Percentiles rank a stretch among this genome's conserved stretches.
phyloP scores from a whole-genome alignment of 139 green algal genomes.

The Axilococcus clingmanii region DNA sequence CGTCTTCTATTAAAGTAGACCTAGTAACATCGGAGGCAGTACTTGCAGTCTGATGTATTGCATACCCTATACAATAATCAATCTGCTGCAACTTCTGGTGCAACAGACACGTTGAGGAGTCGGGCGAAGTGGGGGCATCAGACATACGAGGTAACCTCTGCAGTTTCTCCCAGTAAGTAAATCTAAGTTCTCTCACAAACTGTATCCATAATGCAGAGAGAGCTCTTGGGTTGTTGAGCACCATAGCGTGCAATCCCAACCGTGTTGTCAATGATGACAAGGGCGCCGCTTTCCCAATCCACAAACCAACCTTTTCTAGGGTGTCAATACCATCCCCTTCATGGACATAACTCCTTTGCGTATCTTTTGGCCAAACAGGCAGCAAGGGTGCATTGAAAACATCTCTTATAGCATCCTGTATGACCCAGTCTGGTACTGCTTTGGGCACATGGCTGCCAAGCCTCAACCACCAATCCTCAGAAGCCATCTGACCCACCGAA shows the following conservation, averaged over 20 bases:
- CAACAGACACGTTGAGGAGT: conserved; percentile 39
- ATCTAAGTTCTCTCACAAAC: conserved; percentile 44
- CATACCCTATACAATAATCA: conserved; percentile 1
- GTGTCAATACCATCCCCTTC: too few species aligned
- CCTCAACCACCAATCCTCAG: conserved; percentile 43
- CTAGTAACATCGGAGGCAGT: too few species aligned
- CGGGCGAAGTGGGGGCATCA: conserved; percentile 34
- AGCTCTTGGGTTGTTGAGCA: conserved; percentile 56
- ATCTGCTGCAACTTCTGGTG: conserved; percentile 85
- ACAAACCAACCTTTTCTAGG: neutral
- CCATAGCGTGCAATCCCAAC: conserved; percentile 53
- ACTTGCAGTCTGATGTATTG: too few species aligned
- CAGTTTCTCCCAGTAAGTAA: conserved; percentile 49
- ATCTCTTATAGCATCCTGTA: conserved; percentile 47
- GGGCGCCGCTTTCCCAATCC: conserved; percentile 15
- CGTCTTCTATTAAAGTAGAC: too few species aligned
- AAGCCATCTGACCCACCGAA: conserved; percentile 23
- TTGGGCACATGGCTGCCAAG: conserved; percentile 21
- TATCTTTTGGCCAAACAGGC: too few species aligned
- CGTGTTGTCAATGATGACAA: conserved; percentile 18
- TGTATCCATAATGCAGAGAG: conserved; percentile 57
- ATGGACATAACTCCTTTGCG: too few species aligned
- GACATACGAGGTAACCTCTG: conserved; percentile 49
- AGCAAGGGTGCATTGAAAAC: conserved; percentile 22
- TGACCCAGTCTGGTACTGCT: conserved; percentile 22